phyloP scores from a whole-genome alignment of 2,329 filamentous ascomycete species.

The Monosporascus sp. region DNA sequence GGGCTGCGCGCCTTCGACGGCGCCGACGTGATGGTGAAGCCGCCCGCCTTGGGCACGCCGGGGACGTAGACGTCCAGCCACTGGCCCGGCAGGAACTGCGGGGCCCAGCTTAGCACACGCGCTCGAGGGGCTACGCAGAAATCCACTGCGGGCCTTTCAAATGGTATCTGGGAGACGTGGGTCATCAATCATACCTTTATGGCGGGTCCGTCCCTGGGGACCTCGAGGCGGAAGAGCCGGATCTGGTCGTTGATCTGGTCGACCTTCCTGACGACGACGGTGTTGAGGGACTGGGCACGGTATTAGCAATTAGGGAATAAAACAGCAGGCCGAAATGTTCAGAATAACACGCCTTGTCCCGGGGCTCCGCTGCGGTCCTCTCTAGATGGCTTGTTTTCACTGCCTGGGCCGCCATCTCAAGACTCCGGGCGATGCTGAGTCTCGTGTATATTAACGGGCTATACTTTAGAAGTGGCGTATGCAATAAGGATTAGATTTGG shows the following conservation, averaged over 20 bases:
- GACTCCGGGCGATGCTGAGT: not conserved
- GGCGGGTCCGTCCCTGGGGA: constrained; percentile 39
- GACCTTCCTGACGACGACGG: constrained; percentile 56
- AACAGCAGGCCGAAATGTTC: not conserved
- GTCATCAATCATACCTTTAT: constrained; percentile 38
- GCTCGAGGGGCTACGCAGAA: too few relatives aligned
- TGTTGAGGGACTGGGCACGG: constrained; percentile 44
- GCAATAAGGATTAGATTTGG: not conserved
- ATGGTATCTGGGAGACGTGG: too few relatives aligned
- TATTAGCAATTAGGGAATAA: not conserved
- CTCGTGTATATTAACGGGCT: not conserved
- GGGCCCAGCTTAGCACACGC: constrained; percentile 1
- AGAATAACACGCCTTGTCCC: constrained; percentile 47
- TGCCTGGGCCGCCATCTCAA: constrained; percentile 14
- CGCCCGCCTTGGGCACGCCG: constrained; percentile 62
- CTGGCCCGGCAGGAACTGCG: constrained; percentile 73
- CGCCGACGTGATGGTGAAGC: constrained; percentile 81
- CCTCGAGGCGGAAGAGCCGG: constrained; percentile 60
- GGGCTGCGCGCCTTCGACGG: constrained; percentile 47
- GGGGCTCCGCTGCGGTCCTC: constrained; percentile 68
- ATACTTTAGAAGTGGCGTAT: too few relatives aligned
- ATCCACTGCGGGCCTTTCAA: too few relatives aligned
- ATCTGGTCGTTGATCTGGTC: constrained; percentile 61
- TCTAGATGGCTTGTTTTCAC: constrained; percentile 52
- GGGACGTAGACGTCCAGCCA: constrained; percentile 84